Conservation (phyloP, 2,329 filamentous ascomycete species). For the Beauveria scarabaeidicola region DNA sequence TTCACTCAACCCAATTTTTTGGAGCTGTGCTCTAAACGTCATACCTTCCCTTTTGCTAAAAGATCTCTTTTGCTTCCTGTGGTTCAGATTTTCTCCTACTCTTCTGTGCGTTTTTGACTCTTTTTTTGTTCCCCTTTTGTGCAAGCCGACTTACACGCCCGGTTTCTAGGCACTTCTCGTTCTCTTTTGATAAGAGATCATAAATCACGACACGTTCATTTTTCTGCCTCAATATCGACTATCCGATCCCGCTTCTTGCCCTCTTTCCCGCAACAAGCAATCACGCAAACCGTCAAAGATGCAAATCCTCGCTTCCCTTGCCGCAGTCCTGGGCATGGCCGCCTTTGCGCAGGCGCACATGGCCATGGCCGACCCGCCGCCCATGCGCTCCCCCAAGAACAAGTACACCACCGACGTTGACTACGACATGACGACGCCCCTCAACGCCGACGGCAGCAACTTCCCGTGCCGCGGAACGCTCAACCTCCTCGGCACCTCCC, state of each 20-base stretch:
- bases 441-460: slow-evolving; percentile 51
- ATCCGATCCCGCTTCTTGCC: not conserved
- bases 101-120: not conserved
- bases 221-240: not conserved
- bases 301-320: slow-evolving; percentile 18
- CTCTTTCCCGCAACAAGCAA: slow-evolving; percentile 6
- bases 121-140: not conserved
- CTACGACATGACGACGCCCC: slow-evolving; percentile 63
- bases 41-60: not conserved
- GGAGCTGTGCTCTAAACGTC: not conserved
- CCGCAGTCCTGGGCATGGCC: slow-evolving; percentile 33
- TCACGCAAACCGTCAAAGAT: slow-evolving; percentile 10
- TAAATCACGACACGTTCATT: not conserved
- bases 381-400: slow-evolving; percentile 47
- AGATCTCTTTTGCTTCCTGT: not conserved
- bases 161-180: not conserved
- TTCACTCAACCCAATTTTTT: not conserved
- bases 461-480: slow-evolving; percentile 69
- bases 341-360: slow-evolving; percentile 45
- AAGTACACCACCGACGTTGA: slow-evolving; percentile 45
- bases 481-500: slow-evolving; percentile 36
- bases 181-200: slow-evolving; percentile 6
- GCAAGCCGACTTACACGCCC: slow-evolving; percentile 2
- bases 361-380: slow-evolving; percentile 44
- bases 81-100: not conserved